phyloP scores from a whole-genome alignment of 257 asterid species.

The Jacaranda copaia region DNA sequence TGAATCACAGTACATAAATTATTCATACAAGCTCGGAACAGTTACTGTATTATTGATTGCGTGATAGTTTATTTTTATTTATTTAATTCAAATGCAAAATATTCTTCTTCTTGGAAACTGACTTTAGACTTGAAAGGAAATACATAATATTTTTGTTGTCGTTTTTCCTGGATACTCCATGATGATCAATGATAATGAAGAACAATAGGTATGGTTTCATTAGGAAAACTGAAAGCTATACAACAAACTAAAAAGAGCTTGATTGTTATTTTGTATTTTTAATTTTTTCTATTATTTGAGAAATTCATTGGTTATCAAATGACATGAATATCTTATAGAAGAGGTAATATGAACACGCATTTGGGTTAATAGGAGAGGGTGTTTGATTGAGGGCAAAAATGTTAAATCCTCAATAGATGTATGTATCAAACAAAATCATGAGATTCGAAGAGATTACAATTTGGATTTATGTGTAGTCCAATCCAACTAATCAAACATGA shows the following conservation, averaged over 20 bases:
- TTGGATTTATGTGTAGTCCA: too few relatives aligned
- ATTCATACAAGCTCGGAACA: background rate
- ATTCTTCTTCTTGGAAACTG: background rate
- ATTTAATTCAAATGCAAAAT: background rate
- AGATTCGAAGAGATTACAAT: too few relatives aligned
- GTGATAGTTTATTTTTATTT: background rate
- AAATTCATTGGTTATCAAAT: background rate
- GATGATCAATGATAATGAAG: too few relatives aligned
- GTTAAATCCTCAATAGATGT: too few relatives aligned
- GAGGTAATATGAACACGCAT: conserved; percentile 18
- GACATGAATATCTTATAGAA: conserved; percentile 2
- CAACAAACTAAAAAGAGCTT: background rate
- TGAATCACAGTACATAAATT: background rate
- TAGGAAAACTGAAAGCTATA: background rate
- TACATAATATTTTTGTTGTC: too few relatives aligned
- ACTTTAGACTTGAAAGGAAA: too few relatives aligned
- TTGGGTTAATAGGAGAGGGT: too few relatives aligned
- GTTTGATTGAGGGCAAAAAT: too few relatives aligned
- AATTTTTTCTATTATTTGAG: background rate
- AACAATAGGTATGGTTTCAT: too few relatives aligned
- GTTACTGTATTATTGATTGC: background rate
- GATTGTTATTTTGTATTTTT: background rate
- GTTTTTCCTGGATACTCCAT: too few relatives aligned
- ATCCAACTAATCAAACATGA: too few relatives aligned
- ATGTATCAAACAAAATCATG: too few relatives aligned